Evolutionary conservation across 139 green algal genomes (phyloP), one percentile per base, ranked within the genome.

Genomic region (Ettlia oleoabundans): DNA sequence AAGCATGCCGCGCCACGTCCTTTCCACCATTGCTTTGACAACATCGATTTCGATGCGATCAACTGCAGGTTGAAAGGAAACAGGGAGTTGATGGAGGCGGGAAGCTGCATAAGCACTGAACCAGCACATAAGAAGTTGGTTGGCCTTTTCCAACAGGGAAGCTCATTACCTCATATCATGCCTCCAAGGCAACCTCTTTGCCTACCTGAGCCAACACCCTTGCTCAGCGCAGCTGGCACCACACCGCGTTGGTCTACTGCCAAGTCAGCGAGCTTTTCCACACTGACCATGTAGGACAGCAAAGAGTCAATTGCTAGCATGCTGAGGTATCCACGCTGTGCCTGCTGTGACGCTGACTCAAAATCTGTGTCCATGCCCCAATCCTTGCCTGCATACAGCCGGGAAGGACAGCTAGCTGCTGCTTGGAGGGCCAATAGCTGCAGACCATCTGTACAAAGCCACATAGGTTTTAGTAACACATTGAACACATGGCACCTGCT

Each of bases 261-360:
- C 1, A 66, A 51, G 73, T 92, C 91, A 37, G 90, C 85, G 38
- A 96, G 84, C 58, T 85, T 81, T 81, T 96, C 92, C 26, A 93
- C 42, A 33, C 84, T 80, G 4, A 75, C 61, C n/a, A 93, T 90
- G 9, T 93, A 73, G 6, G 41, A 80, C 53, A 96, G 77, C 53
- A 94, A 53, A 9, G 83, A 65, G 73, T 96, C 93, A 26, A 96
- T 82, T 32, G 86, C 86, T 32, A 94, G 78, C 75, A 91, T 90
- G 21, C 84, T 75, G 5, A 95, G 83, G 76, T 89, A 91, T n/a
- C 78, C 82, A 5, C 69, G 62, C 33, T 85, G 86, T 22, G 51
- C 64, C 28, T 85, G 82, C 10, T 42, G 41, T 26, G 53, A 4
- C 10, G 80, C 80, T 13, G 19, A 76, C 40, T 85, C 86, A 63